These are phyloP conservation scores for Cladosporium oxysporum DNA, from an alignment of 2,329 filamentous ascomycete genomes.

Conservation along the genomic window DNA sequence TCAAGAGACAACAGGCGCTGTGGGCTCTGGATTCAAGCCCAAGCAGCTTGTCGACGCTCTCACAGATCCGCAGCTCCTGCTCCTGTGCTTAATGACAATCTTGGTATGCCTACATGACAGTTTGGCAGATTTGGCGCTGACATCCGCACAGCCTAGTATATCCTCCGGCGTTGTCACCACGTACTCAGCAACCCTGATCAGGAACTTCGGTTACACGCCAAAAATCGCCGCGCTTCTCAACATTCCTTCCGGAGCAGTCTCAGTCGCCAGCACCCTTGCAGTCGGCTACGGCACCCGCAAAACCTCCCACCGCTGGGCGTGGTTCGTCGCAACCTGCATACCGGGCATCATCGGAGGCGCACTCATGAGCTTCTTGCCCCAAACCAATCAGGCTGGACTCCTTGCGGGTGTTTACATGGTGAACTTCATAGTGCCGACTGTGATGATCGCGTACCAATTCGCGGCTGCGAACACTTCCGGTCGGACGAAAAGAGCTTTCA, in stretches of 20 bases:
- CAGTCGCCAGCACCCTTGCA: slow-evolving; percentile 41
- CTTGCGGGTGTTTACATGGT: slow-evolving; percentile 43
- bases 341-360: slow-evolving; percentile 33
- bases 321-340: slow-evolving; percentile 20
- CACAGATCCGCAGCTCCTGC: slow-evolving; percentile 59
- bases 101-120: slow-evolving; percentile 9
- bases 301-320: slow-evolving; percentile 4
- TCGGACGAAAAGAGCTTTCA: slow-evolving; percentile 69
- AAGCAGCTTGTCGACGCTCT: slow-evolving; percentile 59
- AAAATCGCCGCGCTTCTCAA: slow-evolving; percentile 42
- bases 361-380: slow-evolving; percentile 36
- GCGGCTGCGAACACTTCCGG: slow-evolving; percentile 62
- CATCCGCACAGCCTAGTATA: slow-evolving; percentile 51
- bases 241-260: slow-evolving; percentile 59
- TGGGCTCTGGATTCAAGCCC: slow-evolving; percentile 49
- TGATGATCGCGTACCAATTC: slow-evolving; percentile 41
- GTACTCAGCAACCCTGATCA: slow-evolving; percentile 54
- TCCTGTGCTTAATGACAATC: slow-evolving; percentile 39
- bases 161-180: slow-evolving; percentile 57
- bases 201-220: slow-evolving; percentile 35
- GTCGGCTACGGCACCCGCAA: not conserved
- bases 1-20: slow-evolving; percentile 45
- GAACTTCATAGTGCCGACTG: slow-evolving; percentile 41
- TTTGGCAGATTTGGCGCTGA: not conserved
- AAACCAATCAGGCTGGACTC: slow-evolving; percentile 46